Conservation (phyloP, 805 yeast species). For the Allodekkera sacchari region DNA sequence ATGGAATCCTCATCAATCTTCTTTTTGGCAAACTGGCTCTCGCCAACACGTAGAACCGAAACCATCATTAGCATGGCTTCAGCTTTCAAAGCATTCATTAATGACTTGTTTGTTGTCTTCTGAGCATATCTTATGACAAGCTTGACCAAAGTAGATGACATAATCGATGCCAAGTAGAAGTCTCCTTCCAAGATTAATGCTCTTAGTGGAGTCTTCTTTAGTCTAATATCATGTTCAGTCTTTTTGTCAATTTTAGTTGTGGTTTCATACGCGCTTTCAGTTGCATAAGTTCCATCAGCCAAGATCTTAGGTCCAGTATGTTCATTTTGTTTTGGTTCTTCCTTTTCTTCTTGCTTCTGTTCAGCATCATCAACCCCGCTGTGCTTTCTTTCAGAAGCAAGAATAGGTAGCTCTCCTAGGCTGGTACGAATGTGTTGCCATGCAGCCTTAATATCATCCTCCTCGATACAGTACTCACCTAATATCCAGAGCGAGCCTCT, state of each 20-base stretch:
- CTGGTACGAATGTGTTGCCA: constrained; percentile 82
- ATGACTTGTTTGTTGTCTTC: constrained; percentile 38
- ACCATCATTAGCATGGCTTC: constrained; percentile 93
- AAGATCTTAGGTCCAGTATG: constrained; percentile 66
- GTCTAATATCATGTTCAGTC: constrained; percentile 13
- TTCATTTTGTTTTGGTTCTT: constrained; percentile 4
- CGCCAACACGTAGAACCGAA: constrained; percentile 82
- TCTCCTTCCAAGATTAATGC: constrained; percentile 79
- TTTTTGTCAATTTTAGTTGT: constrained; percentile 25
- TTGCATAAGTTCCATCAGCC: constrained; percentile 99
- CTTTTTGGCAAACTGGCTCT: constrained; percentile 57
- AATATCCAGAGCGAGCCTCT: constrained; percentile 93
- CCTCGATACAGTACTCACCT: constrained; percentile 82
- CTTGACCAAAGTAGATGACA: constrained; percentile 83
- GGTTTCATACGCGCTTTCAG: constrained; percentile 68
- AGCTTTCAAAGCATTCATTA: constrained; percentile 79
- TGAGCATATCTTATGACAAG: constrained; percentile 69
- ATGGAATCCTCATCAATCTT: constrained; percentile 92
- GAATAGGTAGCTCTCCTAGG: constrained; percentile 86
- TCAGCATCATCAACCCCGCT: constrained; percentile 15
- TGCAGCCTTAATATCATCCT: constrained; percentile 62
- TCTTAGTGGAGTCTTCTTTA: constrained; percentile 62
- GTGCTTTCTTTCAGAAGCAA: constrained; percentile 59
- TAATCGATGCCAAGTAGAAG: constrained; percentile 81
- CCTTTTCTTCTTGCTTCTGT: constrained; percentile 3